phyloP scores from a whole-genome alignment of 352 stramenopile species.

The Globisporangium nodosum region DNA sequence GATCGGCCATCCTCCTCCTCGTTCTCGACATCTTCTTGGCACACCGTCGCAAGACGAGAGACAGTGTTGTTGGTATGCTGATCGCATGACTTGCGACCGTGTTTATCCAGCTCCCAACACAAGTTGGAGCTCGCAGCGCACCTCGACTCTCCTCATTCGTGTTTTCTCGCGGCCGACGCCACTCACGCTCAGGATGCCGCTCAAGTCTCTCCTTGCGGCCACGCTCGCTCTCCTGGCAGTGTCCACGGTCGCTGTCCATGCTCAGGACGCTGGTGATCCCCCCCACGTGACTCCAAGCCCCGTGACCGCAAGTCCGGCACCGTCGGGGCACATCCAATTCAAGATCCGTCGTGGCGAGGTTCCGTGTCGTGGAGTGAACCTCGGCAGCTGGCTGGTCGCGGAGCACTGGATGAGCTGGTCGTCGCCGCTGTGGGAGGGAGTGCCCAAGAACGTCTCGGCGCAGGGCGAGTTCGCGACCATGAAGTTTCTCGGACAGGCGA shows the following conservation, averaged over 20 bases:
- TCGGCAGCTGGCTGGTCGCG: slow-evolving; percentile 25
- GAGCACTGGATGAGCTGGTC: slow-evolving; percentile 24
- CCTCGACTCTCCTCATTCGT: neutral
- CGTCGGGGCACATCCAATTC: slow-evolving; percentile 12
- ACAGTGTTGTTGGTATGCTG: no score
- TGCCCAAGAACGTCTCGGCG: slow-evolving; percentile 4
- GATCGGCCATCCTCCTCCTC: no score
- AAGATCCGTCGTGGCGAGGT: slow-evolving; percentile 21
- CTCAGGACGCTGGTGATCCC: neutral
- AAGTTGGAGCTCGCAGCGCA: no score
- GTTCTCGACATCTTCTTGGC: no score
- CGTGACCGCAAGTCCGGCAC: no score
- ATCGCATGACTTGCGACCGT: no score
- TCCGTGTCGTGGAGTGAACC: slow-evolving; percentile 19
- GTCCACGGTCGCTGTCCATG: neutral
- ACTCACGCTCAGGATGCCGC: neutral
- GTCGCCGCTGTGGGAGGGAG: slow-evolving; percentile 9
- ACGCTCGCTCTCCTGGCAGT: neutral
- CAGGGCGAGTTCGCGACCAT: slow-evolving; percentile 26
- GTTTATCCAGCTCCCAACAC: no score
- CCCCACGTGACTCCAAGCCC: no score
- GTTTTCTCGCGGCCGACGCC: neutral
- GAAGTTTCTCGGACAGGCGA: slow-evolving; percentile 13
- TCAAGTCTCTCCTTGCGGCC: neutral
- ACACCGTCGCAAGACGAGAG: no score